These are phyloP conservation scores for Fusarium buharicum DNA, from an alignment of 2,329 filamentous ascomycete species.

Conservation along the genomic window DNA sequence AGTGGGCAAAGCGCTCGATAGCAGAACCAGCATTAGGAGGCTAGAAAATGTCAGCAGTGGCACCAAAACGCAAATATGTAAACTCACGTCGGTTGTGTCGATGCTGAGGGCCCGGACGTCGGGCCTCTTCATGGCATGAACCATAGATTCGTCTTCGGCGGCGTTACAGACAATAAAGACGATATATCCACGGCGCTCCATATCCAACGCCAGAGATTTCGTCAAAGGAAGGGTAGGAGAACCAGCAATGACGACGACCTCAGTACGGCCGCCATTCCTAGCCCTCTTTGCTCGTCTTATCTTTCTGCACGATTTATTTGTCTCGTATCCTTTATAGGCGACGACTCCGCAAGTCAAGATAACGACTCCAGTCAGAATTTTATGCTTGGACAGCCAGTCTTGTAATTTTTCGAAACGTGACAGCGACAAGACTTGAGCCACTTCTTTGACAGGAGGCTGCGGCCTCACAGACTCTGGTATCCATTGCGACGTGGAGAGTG, in stretches of 20 bases:
- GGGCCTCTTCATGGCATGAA: conserved; percentile 78
- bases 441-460: conserved; percentile 57
- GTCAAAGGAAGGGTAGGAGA: conserved; percentile 86
- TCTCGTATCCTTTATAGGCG: conserved; percentile 62
- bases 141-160: conserved; percentile 83
- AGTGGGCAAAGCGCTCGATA: conserved; percentile 75
- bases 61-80: neutral
- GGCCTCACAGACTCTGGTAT: conserved; percentile 75
- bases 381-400: conserved; percentile 78
- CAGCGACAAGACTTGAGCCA: conserved; percentile 49
- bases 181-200: conserved; percentile 92
- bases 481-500: conserved; percentile 75
- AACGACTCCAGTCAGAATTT: conserved; percentile 76
- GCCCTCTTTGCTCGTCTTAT: conserved; percentile 81
- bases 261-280: conserved; percentile 83
- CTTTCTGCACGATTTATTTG: conserved; percentile 68
- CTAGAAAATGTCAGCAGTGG: conserved; percentile 54
- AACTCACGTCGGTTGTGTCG: conserved; percentile 80
- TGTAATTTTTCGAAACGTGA: conserved; percentile 65
- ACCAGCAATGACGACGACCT: conserved; percentile 90
- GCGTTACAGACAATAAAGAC: conserved; percentile 90
- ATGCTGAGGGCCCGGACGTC: conserved; percentile 86
- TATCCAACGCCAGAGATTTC: conserved; percentile 81
- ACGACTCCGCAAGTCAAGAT: conserved; percentile 77
- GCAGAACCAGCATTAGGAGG: conserved; percentile 73